A percentile compares a stretch with the other conserved stretches of the same genome.
Conservation (phyloP, 345 rosid species). For the Punica granatum region DNA sequence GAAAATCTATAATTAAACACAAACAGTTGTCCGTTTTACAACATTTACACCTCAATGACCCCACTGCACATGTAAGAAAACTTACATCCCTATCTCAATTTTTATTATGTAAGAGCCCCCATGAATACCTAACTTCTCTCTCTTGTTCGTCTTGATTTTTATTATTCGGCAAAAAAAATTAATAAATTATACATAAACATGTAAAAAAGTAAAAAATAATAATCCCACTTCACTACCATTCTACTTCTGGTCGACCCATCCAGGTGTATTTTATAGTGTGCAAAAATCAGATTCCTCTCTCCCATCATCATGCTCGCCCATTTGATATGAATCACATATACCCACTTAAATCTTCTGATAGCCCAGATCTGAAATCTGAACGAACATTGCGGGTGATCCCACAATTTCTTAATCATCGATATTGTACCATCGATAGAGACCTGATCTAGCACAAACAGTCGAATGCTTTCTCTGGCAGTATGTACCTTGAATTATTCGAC, state of each 20-base stretch:
- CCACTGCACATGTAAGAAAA: slow-evolving; percentile 10
- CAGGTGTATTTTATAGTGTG: background rate
- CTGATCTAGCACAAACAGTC: background rate
- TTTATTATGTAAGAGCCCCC: slow-evolving; percentile 1
- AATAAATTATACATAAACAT: background rate
- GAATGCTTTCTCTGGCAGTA: background rate
- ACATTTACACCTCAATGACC: slow-evolving; percentile 5
- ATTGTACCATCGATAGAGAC: background rate
- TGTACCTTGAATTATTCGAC: background rate
- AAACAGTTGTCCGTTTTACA: background rate
- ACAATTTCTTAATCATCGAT: background rate
- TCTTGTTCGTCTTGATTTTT: background rate
- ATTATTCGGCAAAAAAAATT: background rate
- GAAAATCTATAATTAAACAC: background rate
- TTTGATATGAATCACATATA: background rate
- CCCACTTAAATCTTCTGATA: background rate
- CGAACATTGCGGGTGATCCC: background rate
- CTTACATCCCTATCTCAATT: background rate
- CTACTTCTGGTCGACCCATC: slow-evolving; percentile 6
- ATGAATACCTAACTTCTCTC: slow-evolving; percentile 2
- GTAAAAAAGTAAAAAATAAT: background rate
- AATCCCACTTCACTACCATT: slow-evolving; percentile 5
- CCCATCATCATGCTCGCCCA: background rate
- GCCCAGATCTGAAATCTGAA: background rate
- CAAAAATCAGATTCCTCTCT: background rate